Evolutionary conservation across 441 rosid species (phyloP), one percentile per base, ranked within the genome.

Genomic region (Euphorbia neoarborescens): DNA sequence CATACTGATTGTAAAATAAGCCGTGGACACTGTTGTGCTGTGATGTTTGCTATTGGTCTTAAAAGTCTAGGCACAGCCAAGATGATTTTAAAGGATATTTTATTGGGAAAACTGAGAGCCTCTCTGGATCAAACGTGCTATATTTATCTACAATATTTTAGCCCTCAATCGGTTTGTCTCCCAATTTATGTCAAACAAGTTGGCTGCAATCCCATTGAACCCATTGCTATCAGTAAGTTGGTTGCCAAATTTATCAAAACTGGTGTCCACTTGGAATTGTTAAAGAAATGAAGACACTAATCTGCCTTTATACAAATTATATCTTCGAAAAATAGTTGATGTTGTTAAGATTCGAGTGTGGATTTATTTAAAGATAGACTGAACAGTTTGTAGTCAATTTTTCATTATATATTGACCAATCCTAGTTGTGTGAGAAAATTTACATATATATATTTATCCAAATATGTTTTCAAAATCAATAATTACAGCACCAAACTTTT

Each of bases 401-500:
- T 19, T 34, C 30, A n/a, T n/a, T n/a, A n/a, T n/a, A n/a, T n/a
- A n/a, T 35, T 34, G 3, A 9, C 10, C 42, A 53, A 22, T 54
- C 71, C 71, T 13, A 22, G 17, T 53, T 5, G 20, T 24, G 42
- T 24, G 13, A 42, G 27, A 64, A 10, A 48, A 1, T 24, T 30
- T 30, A 11, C 8, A n/a, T 35, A 20, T 44, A 20, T 44, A 64
- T 57, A 61, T 7, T 44, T 64, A 5, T 4, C 22, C 5, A 34
- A 20, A 34, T 40, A 19, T 20, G 5, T 24, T 37, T 69, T 42
- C 11, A 34, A 5, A 10, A n/a, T 28, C 50, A 17, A 54, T 28
- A 48, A 62, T 75, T 44, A 6, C 37, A 19, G 30, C 46, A 40
- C 50, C 44, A 25, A 38, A 64, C 25, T 69, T 60, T 77, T 63